A percentile compares a stretch with the other conserved stretches of the same genome.
Conservation (phyloP, 2,329 filamentous ascomycete genomes). For the Periglandula ipomoeae region DNA sequence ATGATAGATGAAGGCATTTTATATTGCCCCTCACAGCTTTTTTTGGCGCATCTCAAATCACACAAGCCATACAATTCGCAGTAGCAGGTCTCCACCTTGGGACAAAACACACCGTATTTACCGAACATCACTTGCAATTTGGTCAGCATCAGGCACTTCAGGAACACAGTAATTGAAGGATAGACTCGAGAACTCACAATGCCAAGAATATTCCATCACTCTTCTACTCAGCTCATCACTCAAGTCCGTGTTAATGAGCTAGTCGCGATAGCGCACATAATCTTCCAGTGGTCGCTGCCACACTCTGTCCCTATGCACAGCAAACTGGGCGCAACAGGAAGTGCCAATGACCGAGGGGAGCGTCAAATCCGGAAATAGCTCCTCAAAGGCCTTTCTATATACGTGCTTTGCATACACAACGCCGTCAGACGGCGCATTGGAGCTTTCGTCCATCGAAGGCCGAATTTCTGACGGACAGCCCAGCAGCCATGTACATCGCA, state of each 20-base stretch:
- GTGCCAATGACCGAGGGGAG: slow-evolving; percentile 42
- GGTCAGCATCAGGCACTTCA: background rate
- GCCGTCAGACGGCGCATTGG: slow-evolving; percentile 21
- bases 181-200: slow-evolving; percentile 37
- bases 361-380: slow-evolving; percentile 28
- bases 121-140: slow-evolving; percentile 44
- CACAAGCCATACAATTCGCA: slow-evolving; percentile 59
- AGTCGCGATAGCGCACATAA: slow-evolving; percentile 48
- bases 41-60: slow-evolving; percentile 29
- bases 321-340: slow-evolving; percentile 59
- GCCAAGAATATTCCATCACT: slow-evolving; percentile 56
- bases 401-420: slow-evolving; percentile 20
- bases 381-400: background rate
- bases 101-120: slow-evolving; percentile 49
- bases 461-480: slow-evolving; percentile 44
- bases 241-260: slow-evolving; percentile 47
- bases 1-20: slow-evolving; percentile 46
- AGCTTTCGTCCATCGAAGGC: slow-evolving; percentile 25
- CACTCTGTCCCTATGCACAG: slow-evolving; percentile 45
- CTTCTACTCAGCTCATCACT: slow-evolving; percentile 47
- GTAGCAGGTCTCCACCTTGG: slow-evolving; percentile 52
- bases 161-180: background rate
- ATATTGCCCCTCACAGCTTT: slow-evolving; percentile 48
- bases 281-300: slow-evolving; percentile 36
- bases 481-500: slow-evolving; percentile 50